Evolutionary conservation across 176 grass and related monocot genomes (phyloP).

Genomic region (bread wheat (Triticum aestivum)): DNA sequence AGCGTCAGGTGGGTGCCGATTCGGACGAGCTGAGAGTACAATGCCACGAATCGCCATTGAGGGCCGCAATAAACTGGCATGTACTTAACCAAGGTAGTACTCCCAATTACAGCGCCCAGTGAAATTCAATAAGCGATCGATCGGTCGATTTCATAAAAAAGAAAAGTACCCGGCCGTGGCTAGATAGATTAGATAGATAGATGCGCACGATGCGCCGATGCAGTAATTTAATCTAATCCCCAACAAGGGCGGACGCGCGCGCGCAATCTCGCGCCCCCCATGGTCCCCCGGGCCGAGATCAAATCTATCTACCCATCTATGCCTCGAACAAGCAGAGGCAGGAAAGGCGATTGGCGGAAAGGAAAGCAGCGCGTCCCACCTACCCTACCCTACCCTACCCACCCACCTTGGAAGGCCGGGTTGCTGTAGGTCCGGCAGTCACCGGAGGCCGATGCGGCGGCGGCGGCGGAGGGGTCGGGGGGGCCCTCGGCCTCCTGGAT

Average conservation of each 20-base stretch:
- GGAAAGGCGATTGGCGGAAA: background rate
- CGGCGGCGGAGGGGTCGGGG: background rate
- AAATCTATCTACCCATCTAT: slow-evolving; percentile 9
- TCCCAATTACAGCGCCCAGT: background rate
- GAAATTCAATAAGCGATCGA: background rate
- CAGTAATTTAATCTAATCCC: slow-evolving; percentile 37
- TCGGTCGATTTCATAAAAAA: background rate
- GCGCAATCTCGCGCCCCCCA: slow-evolving; percentile 29
- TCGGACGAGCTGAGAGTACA: background rate
- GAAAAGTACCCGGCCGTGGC: background rate
- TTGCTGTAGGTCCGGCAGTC: slow-evolving; percentile 52
- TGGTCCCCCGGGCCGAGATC: slow-evolving; percentile 47
- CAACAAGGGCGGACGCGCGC: background rate
- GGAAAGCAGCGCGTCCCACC: background rate
- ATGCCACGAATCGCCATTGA: background rate
- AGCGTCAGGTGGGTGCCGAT: slow-evolving; percentile 20
- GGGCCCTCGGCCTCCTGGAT: slow-evolving; percentile 64
- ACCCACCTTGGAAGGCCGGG: slow-evolving; percentile 59
- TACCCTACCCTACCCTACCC: background rate
- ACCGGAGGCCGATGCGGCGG: background rate
- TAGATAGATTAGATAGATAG: too few species aligned
- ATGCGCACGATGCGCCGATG: slow-evolving; percentile 15
- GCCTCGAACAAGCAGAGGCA: background rate
- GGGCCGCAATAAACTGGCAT: slow-evolving; percentile 17
- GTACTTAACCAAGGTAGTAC: background rate